A percentile compares a stretch with the other conserved stretches of the same genome.
phyloP scores from a whole-genome alignment of 129 eudicot species.

The Chrysanthemum makinoi region DNA sequence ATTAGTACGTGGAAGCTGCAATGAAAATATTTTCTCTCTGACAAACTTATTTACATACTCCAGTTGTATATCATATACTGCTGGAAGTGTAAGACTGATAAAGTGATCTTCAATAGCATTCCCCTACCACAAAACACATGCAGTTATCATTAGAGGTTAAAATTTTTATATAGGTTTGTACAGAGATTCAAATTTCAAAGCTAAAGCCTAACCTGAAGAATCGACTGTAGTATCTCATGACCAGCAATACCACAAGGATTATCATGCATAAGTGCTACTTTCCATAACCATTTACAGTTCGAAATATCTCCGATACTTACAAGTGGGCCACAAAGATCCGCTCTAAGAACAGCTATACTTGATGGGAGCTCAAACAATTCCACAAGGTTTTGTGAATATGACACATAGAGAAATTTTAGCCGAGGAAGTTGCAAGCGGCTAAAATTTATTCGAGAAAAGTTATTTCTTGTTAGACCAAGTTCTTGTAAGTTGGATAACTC shows the following conservation, averaged over 20 bases:
- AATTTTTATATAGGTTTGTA: neutral
- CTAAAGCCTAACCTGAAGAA: constrained; percentile 8
- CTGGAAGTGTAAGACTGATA: constrained; percentile 1
- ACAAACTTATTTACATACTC: neutral
- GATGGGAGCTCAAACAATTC: constrained; percentile 14
- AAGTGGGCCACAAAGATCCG: neutral
- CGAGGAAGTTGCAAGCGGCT: too few relatives aligned
- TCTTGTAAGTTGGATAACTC: too few relatives aligned
- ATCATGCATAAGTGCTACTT: neutral
- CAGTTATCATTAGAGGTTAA: neutral
- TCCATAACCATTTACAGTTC: constrained; percentile 25
- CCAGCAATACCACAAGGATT: neutral
- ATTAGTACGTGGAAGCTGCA: constrained; percentile 8
- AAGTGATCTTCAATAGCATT: constrained; percentile 19
- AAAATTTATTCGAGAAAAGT: too few relatives aligned
- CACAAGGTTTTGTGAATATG: too few relatives aligned
- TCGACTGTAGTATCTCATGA: neutral
- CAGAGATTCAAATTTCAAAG: neutral
- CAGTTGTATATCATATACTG: neutral
- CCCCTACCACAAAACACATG: neutral
- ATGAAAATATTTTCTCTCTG: neutral
- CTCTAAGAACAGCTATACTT: constrained; percentile 8
- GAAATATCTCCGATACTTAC: neutral
- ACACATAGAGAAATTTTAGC: too few relatives aligned
- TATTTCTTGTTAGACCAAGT: too few relatives aligned